Base-by-base conservation (phyloP, 2,329 filamentous ascomycete species). In the Aspergillus aculeatinus region DNA sequence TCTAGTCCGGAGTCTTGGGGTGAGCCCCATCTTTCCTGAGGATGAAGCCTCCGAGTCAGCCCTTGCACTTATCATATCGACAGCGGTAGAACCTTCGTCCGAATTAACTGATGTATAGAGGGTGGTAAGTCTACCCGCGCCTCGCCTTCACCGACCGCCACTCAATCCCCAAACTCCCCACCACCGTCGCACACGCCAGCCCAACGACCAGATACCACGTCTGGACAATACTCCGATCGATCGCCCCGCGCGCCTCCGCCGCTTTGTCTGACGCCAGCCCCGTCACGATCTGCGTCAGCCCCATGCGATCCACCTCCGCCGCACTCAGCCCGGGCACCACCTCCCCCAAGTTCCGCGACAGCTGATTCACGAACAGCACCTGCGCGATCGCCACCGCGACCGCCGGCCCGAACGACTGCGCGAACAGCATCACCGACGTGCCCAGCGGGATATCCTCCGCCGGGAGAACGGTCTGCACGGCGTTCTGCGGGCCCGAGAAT, bases 331-430 rank as follows among this genome's bases (percentile, higher is more conserved):
- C 66, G 2, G 67, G 60, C 14, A 65, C 27, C 11, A 67, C 6
- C 10, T 52, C 35, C 47, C 50, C 14, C n/a, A 69, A 60, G 25
- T n/a, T 63, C 3, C 60, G 58, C 16, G 58, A 63, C 12, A 87
- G 76, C 9, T 74, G 70, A 64, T 83, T 83, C 50, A 76, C 78
- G 60, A 86, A 83, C 25, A 85, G 75, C 54, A 78, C 81, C 64
- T 85, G 81, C 2, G 76, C 83, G 54, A 83, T 80, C 2, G 79
- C 78, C 51, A 86, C 77, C 61, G 84, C 84, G 0, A 85, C 65
- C 0, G 76, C 75, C 3, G 74, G 75, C 1, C 76, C 77, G 53
- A 79, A 71, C 23, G 68, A 74, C 60, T 78, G 73, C 48, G 67
- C 71, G 47, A 77, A 76, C n/a, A 74, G 62, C 19, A 76, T 70